Evolutionary conservation across 495 filamentous ascomycete genomes (phyloP), one percentile per base, ranked within the genome.

Genomic region (Hyaloscypha bicolor): DNA sequence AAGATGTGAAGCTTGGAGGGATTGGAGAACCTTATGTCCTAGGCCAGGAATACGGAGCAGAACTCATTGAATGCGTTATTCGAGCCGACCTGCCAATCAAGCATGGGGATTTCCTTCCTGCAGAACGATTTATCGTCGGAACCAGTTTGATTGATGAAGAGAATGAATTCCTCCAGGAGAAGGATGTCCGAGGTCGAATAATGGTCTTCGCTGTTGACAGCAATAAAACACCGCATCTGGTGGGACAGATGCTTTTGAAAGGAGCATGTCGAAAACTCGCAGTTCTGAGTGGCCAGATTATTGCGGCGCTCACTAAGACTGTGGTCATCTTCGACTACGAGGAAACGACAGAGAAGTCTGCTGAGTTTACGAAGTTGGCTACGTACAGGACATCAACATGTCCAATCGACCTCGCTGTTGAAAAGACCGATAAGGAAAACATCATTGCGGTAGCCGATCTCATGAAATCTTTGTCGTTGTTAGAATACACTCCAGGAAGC

Each of bases 401-500:
- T 33, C 96, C 95, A 2, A 86, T 96, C 31, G 92, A 96, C 72
- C 68, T 99, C n/a, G 83, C 87, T 14, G 83, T 97, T 11, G 42
- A 48, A 48, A 48, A 48, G 42, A 48, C 42, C 16, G 11, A 14
- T 6, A 81, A 82, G 19, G 86, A 79, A 16, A 84, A 90, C 64
- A 82, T 86, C 32, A 94, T 98, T 68, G 91, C 91, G 0, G 88
- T 99, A 5, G 91, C 89, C 1, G 95, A 99, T 71, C 79, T 99
- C 48, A 98, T 97, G 93, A 97, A 97, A 80, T 94, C 91, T 37
- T 80, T 95, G 45, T 90, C 90, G 19, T 75, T 98, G 11, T 79
- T 97, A 12, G 79, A 92, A 72, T 93, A 87, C 71, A 77, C 79
- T 9, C 80, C 80, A 21, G 82, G 83, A 9, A 71, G 79, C 39